These are phyloP conservation scores for Rhodocollybia butyracea DNA, from an alignment of 768 basidiomycete species.

Conservation along the genomic window DNA sequence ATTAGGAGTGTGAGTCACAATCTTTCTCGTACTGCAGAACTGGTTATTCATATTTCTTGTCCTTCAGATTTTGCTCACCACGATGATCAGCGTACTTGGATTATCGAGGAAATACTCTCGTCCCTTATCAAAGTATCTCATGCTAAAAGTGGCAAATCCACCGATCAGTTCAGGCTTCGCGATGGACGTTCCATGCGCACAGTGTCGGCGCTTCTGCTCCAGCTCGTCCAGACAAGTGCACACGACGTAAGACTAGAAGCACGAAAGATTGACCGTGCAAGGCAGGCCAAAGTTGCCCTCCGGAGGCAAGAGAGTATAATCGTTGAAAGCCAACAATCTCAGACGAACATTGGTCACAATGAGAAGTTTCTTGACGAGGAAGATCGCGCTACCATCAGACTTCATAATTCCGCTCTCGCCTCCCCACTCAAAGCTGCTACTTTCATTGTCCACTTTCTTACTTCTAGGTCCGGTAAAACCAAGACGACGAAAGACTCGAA, in stretches of 20 bases:
- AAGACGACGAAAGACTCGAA: conserved; percentile 88
- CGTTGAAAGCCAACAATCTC: conserved; percentile 34
- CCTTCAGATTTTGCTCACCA: conserved; percentile 81
- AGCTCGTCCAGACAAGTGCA: conserved; percentile 94
- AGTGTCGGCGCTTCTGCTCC: conserved; percentile 87
- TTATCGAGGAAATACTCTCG: conserved; percentile 93
- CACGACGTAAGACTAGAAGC: conserved; percentile 81
- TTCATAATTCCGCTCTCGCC: conserved; percentile 73
- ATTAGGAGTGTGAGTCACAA: conserved; percentile 71
- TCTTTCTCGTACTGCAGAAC: neutral
- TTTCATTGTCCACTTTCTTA: conserved; percentile 76
- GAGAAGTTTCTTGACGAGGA: conserved; percentile 58
- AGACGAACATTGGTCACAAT: conserved; percentile 8
- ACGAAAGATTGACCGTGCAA: conserved; percentile 54
- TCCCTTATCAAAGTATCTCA: conserved; percentile 89
- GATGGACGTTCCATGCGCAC: conserved; percentile 92
- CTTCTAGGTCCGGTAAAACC: conserved; percentile 80
- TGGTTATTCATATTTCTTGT: neutral
- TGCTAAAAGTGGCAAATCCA: conserved; percentile 85
- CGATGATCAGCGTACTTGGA: conserved; percentile 90
- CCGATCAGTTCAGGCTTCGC: conserved; percentile 51
- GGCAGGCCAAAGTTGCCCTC: conserved; percentile 59
- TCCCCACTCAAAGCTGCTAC: conserved; percentile 83
- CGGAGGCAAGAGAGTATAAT: conserved; percentile 60
- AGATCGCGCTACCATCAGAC: conserved; percentile 66